phyloP scores from a whole-genome alignment of 441 rosid species.

The Mallotus japonicus region DNA sequence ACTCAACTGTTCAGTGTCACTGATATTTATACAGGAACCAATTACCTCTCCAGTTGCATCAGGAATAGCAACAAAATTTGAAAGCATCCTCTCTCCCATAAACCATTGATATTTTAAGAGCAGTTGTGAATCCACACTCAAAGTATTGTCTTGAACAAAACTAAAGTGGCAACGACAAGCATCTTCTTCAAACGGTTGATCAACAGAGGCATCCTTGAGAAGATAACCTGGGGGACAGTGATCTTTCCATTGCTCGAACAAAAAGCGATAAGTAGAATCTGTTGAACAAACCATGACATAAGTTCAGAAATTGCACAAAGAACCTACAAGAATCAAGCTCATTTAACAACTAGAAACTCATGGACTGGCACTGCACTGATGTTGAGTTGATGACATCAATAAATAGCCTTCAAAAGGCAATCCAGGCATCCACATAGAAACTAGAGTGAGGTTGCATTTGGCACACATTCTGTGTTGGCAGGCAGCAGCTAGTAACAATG shows the following conservation, averaged over 20 bases:
- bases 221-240: constrained; percentile 66
- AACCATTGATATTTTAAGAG: constrained; percentile 82
- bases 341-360: neutral
- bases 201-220: constrained; percentile 76
- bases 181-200: constrained; percentile 91
- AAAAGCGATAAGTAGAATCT: constrained; percentile 78
- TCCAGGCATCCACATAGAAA: neutral
- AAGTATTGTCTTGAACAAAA: constrained; percentile 63
- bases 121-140: constrained; percentile 49
- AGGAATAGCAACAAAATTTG: constrained; percentile 69
- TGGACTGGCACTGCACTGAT: neutral
- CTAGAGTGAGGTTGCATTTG: neutral
- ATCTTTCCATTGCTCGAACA: constrained; percentile 88
- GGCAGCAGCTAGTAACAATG: neutral
- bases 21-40: constrained; percentile 16
- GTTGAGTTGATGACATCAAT: neutral
- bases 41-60: constrained; percentile 79
- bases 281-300: constrained; percentile 34
- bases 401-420: constrained; percentile 1
- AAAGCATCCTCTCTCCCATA: constrained; percentile 70
- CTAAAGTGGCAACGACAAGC: constrained; percentile 73
- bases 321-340: neutral
- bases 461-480: neutral
- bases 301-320: constrained; percentile 15
- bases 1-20: neutral